Evolutionary conservation across 306 rosid genomes (phyloP).

Genomic region (Parietaria judaica): DNA sequence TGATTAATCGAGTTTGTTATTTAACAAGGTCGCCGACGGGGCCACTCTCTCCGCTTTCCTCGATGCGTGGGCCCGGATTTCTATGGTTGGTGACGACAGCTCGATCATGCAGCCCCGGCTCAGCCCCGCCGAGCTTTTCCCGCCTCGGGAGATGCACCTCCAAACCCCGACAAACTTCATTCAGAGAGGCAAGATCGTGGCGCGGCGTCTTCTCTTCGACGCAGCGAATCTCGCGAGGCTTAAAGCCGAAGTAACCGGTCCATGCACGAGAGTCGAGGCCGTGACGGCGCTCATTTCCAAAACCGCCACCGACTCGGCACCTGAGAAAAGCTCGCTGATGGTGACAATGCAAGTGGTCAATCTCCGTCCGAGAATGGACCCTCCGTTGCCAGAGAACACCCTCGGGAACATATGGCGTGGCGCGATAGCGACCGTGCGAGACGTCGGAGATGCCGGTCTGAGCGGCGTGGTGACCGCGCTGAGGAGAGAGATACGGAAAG

Average conservation of each 20-base stretch:
- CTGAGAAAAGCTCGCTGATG: background rate
- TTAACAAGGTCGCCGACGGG: conserved; percentile 16
- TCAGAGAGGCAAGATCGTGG: conserved; percentile 1
- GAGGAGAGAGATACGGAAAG: conserved; percentile 5
- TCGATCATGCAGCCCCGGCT: background rate
- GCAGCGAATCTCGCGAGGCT: conserved; percentile 7
- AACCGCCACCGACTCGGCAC: conserved; percentile 2
- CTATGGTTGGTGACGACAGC: background rate
- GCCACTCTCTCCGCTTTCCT: conserved; percentile 10
- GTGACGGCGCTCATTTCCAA: conserved; percentile 17
- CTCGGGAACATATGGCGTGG: conserved; percentile 12
- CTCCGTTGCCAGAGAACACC: conserved; percentile 12
- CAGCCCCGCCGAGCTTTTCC: conserved; percentile 8
- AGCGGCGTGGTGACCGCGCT: conserved; percentile 1
- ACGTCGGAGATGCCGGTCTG: conserved; percentile 2
- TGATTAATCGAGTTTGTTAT: too few species aligned
- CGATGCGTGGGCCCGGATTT: conserved; percentile 7
- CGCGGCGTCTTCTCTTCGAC: conserved; percentile 11
- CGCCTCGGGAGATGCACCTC: background rate
- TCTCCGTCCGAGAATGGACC: conserved; percentile 10
- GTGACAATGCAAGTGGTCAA: conserved; percentile 13
- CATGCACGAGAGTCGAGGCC: conserved; percentile 16
- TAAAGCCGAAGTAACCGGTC: conserved; percentile 4
- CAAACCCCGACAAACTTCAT: background rate
- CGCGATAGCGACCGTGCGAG: conserved; percentile 4